phyloP scores from a whole-genome alignment of 306 rosid species.

The Quercus variabilis region DNA sequence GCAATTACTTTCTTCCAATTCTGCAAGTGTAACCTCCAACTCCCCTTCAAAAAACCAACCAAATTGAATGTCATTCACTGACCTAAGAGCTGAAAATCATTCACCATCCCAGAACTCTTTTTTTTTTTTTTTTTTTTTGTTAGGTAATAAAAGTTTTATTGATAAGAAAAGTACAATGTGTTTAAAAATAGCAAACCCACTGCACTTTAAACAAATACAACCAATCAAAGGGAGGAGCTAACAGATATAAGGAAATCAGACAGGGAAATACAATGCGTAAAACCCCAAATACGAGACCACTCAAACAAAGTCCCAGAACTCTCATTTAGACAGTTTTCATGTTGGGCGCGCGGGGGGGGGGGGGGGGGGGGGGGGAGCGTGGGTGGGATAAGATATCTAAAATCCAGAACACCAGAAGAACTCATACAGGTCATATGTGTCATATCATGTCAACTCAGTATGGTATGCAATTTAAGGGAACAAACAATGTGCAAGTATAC shows the following conservation, averaged over 20 bases:
- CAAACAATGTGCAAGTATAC: neutral
- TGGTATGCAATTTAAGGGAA: neutral
- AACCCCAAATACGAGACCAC: no score
- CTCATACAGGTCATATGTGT: neutral
- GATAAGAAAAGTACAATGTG: no score
- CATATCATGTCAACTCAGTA: neutral
- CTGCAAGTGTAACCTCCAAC: constrained; percentile 55
- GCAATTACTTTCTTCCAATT: constrained; percentile 65
- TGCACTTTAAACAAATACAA: no score
- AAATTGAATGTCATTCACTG: constrained; percentile 1
- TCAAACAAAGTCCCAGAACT: no score
- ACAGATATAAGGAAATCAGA: no score
- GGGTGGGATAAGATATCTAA: neutral
- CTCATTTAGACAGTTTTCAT: neutral
- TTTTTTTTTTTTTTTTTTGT: neutral
- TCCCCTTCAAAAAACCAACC: constrained; percentile 60
- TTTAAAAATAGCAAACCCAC: no score
- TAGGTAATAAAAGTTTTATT: no score
- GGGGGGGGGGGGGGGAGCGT: no score
- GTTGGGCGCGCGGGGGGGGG: accelerated
- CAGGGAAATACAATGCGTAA: no score
- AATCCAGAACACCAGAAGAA: neutral
- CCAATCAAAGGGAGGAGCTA: no score
- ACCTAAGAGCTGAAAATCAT: constrained; percentile 16
- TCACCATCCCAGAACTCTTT: neutral